These are phyloP conservation scores for Ramularia endophylla DNA, from an alignment of 2,329 filamentous ascomycete species.

Conservation along the genomic window DNA sequence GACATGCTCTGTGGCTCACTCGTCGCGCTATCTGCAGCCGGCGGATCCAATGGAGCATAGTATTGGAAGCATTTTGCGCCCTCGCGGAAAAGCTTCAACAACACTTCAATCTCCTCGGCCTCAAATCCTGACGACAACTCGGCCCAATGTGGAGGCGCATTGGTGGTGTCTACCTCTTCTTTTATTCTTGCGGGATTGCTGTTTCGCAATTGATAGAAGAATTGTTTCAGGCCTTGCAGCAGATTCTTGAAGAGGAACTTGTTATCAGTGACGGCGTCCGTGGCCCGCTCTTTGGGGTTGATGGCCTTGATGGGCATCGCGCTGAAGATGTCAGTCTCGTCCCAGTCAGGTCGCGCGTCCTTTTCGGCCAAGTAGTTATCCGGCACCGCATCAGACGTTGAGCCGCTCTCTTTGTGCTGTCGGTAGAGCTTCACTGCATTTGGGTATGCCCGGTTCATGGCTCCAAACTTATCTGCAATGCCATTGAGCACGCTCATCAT, in stretches of 20 bases:
- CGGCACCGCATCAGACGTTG: slow-evolving; percentile 54
- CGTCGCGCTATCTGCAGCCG: slow-evolving; percentile 64
- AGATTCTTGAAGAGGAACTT: slow-evolving; percentile 97
- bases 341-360: slow-evolving; percentile 81
- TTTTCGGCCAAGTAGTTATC: slow-evolving; percentile 84
- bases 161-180: slow-evolving; percentile 63
- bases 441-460: slow-evolving; percentile 93
- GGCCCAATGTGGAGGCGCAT: slow-evolving; percentile 83
- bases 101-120: slow-evolving; percentile 91
- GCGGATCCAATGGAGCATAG: slow-evolving; percentile 81
- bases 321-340: slow-evolving; percentile 95
- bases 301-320: slow-evolving; percentile 95
- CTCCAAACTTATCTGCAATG: slow-evolving; percentile 95
- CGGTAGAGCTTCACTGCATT: slow-evolving; percentile 93
- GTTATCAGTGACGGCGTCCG: slow-evolving; percentile 90
- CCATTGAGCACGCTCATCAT: slow-evolving; percentile 96
- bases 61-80: slow-evolving; percentile 96
- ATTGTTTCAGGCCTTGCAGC: slow-evolving; percentile 91
- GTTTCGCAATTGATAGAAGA: slow-evolving; percentile 87
- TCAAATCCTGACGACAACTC: slow-evolving; percentile 96
- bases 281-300: slow-evolving; percentile 80
- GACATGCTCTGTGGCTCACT: slow-evolving; percentile 83
- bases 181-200: slow-evolving; percentile 65
- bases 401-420: slow-evolving; percentile 55
- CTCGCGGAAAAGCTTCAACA: slow-evolving; percentile 96